phyloP scores from a whole-genome alignment of 768 basidiomycete species.

The Austroboletus festivus region DNA sequence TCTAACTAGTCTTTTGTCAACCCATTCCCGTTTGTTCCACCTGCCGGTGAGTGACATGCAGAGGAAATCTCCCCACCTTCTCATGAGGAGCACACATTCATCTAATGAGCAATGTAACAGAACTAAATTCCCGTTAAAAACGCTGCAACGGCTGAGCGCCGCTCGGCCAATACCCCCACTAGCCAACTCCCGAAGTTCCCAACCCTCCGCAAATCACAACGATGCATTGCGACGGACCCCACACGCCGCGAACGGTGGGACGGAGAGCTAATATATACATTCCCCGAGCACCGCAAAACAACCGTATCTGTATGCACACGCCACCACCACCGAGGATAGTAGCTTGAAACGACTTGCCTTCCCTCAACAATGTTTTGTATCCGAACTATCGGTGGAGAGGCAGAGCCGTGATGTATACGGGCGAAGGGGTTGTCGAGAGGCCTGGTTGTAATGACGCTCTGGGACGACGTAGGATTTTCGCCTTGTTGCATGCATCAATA shows the following conservation, averaged over 20 bases:
- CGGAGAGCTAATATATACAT: conserved; percentile 9
- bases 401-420: conserved; percentile 58
- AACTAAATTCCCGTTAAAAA: conserved; percentile 94
- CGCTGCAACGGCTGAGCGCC: conserved; percentile 76
- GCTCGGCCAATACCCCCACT: conserved; percentile 43
- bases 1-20: conserved; percentile 83
- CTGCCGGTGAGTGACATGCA: conserved; percentile 63
- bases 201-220: conserved; percentile 33
- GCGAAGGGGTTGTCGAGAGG: conserved; percentile 29
- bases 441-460: conserved; percentile 2
- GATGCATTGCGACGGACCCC: conserved; percentile 21
- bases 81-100: neutral
- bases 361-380: no score
- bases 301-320: neutral
- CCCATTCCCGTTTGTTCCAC: conserved; percentile 93
- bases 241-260: conserved; percentile 18
- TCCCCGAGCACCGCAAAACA: neutral
- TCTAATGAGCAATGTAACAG: conserved; percentile 36
- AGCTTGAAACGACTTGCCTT: neutral
- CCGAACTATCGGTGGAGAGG: conserved; percentile 28
- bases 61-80: neutral
- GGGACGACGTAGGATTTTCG: conserved; percentile 33
- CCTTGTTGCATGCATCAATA: conserved; percentile 24
- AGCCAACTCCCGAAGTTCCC: conserved; percentile 28
- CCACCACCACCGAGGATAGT: no score